Evolutionary conservation across 2,329 filamentous ascomycete species (phyloP).

Genomic region (Aspergillus luchuensis): DNA sequence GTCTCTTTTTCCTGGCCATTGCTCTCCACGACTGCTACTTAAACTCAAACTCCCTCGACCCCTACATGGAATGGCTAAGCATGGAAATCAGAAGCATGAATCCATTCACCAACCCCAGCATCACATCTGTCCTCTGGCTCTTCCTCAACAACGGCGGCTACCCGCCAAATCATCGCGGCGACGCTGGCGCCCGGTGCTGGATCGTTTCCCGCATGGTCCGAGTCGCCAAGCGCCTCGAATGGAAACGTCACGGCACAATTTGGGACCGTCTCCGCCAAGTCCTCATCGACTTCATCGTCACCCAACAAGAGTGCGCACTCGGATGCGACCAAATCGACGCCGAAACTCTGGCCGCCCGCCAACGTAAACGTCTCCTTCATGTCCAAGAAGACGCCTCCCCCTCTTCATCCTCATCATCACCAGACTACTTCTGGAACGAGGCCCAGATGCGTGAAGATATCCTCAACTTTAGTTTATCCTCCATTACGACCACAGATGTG

Average conservation of each 20-base stretch:
- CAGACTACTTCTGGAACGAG: constrained; percentile 31
- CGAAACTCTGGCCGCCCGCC: constrained; percentile 27
- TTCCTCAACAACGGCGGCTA: constrained; percentile 35
- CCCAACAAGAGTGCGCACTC: constrained; percentile 34
- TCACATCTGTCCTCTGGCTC: constrained; percentile 35
- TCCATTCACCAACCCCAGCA: constrained; percentile 30
- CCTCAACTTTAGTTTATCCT: constrained; percentile 14
- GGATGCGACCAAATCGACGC: constrained; percentile 25
- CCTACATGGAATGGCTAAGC: constrained; percentile 32
- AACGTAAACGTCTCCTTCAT: constrained; percentile 15
- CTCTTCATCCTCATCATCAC: background rate
- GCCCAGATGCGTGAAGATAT: constrained; percentile 32
- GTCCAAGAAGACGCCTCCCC: no score
- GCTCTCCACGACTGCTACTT: constrained; percentile 32
- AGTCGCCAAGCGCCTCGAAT: constrained; percentile 34
- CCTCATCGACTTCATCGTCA: constrained; percentile 29
- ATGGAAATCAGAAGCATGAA: constrained; percentile 27
- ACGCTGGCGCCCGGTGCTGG: constrained; percentile 34
- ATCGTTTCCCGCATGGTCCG: constrained; percentile 36
- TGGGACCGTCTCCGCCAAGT: constrained; percentile 32
- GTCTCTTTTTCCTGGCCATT: constrained; percentile 34
- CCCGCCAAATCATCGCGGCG: constrained; percentile 20
- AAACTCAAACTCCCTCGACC: constrained; percentile 28
- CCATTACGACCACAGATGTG: background rate
- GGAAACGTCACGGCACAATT: constrained; percentile 29